Evolutionary conservation across 352 stramenopile genomes (phyloP), one percentile per base, ranked within the genome.

Genomic region (Phytophthora tentaculata): DNA sequence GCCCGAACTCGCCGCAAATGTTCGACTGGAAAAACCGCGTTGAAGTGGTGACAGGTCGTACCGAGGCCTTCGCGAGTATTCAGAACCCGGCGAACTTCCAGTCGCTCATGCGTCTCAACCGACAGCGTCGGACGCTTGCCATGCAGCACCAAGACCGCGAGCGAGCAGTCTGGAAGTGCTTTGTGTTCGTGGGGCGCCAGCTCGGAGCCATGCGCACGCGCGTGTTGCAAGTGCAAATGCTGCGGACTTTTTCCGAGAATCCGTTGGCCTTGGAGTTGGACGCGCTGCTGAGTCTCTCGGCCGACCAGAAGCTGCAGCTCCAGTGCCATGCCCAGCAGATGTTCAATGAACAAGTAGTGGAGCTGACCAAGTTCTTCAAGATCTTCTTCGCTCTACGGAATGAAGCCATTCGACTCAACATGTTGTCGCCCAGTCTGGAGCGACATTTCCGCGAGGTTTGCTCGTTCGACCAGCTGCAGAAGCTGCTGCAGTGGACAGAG

Each of bases 331-430:
- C 83, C 4, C 72, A 81, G 47, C 73, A 81, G 69, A 78, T 90
- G 58, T 83, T 92, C n/a, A 80, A 76, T 48, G 64, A 84, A 9
- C 75, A 95, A 45, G 78, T 90, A 5, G 53, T 84, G 58, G 61
- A 83, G 63, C 74, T 94, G 50, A 80, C 84, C 32, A 82, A 85
- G 69, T 73, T 95, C 23, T 89, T 95, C 64, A 95, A 95, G 63
- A 80, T 89, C 16, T 95, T 93, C 72, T 83, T 89, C 50, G 81
- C 76, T 2, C 53, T 95, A 37, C 85, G 87, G 13, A 80, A 79
- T 29, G 82, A 91, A 68, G 87, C 87, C 10, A n/a, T 87, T 53
- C 76, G 71, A 23, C 60, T 95, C 9, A 86, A 89, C 56, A 64
- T 89, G n/a, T 43, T 95, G 54, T 81, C 79, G 6, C 88, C 88